Evolutionary conservation across 176 grass and related monocot species (phyloP).

Genomic region (Stipa capillata): DNA sequence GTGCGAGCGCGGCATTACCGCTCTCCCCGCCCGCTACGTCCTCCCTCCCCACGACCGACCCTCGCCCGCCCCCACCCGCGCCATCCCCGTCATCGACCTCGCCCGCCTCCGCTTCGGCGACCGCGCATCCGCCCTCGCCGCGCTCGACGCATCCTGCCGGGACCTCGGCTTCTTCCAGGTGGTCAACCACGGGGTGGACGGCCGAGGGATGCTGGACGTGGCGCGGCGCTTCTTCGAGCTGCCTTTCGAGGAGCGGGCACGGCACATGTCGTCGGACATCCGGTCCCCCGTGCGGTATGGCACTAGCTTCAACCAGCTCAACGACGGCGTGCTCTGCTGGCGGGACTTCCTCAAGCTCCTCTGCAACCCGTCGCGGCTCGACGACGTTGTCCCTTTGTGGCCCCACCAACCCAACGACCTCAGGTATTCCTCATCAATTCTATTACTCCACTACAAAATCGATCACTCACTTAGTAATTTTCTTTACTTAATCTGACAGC

Average conservation of each 20-base stretch:
- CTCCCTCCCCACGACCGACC: conserved; percentile 47
- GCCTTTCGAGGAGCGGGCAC: conserved; percentile 40
- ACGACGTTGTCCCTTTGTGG: conserved; percentile 13
- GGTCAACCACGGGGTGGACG: conserved; percentile 59
- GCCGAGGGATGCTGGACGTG: conserved; percentile 41
- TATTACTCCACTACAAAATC: too few relatives aligned
- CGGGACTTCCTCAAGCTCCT: conserved; percentile 89
- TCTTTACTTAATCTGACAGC: too few relatives aligned
- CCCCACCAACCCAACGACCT: conserved; percentile 39
- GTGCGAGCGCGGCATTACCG: conserved; percentile 45
- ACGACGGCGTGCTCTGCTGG: conserved; percentile 81
- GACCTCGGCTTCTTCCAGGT: conserved; percentile 92
- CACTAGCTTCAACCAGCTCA: conserved; percentile 93
- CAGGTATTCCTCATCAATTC: neutral
- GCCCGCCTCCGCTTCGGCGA: conserved; percentile 8
- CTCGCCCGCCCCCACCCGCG: neutral
- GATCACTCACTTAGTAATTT: too few relatives aligned
- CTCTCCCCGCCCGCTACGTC: conserved; percentile 49
- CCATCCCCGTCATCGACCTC: conserved; percentile 62
- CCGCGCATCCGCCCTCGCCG: conserved; percentile 22
- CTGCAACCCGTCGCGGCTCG: conserved; percentile 27
- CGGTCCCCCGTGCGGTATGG: conserved; percentile 53
- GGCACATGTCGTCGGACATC: conserved; percentile 72
- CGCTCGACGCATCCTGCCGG: conserved; percentile 52
- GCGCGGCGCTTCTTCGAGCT: conserved; percentile 72